Base-by-base conservation (phyloP, 2,329 filamentous ascomycete species). In the Apiospora arundinis region DNA sequence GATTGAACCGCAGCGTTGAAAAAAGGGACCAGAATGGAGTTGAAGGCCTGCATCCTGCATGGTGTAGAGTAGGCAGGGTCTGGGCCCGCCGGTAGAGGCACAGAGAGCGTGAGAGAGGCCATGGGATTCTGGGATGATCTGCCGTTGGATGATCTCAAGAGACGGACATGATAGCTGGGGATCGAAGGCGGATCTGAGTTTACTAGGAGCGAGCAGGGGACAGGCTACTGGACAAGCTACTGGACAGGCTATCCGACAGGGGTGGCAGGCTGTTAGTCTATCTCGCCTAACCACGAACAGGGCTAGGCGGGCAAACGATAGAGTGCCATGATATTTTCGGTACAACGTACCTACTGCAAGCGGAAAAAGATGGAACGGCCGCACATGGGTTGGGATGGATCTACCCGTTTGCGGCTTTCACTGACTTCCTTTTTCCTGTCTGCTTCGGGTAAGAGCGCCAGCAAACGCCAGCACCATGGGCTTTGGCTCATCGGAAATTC, bases 91-190 rank as follows among this genome's bases (percentile, higher is more conserved):
- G 23, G 23, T 52, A 68, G 49, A 46, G 70, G 67, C 40, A 45
- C 52, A 69, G 32, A 32, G 32, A 32, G 32, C 32, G 3, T 32
- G 32, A 32, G 32, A 42, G 40, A 14, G 42, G 68, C 65, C 60
- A 45, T 71, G 72, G 70, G 46, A 67, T 69, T 49, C 46, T 69
- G 60, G 68, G 74, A 74, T 72, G 73, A 21, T 21, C 67, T 73
- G 67, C 60, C 44, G 74, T 73, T 73, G 72, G 71, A 69, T 73
- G 75, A 76, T 76, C 70, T 71, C 68, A 49, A 37, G 32, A 37
- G 44, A 45, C 45, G 32, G 52, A 73, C 56, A 63, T 63, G 56
- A 63, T 63, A 63, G 56, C 56, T 63, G 56, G 32, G 8, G 56
- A 63, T 63, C 56, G 56, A 40, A 40, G 56, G 32, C 32, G 56